Base-by-base conservation (phyloP, 2,329 filamentous ascomycete species). In the Hypomyces rosellus region DNA sequence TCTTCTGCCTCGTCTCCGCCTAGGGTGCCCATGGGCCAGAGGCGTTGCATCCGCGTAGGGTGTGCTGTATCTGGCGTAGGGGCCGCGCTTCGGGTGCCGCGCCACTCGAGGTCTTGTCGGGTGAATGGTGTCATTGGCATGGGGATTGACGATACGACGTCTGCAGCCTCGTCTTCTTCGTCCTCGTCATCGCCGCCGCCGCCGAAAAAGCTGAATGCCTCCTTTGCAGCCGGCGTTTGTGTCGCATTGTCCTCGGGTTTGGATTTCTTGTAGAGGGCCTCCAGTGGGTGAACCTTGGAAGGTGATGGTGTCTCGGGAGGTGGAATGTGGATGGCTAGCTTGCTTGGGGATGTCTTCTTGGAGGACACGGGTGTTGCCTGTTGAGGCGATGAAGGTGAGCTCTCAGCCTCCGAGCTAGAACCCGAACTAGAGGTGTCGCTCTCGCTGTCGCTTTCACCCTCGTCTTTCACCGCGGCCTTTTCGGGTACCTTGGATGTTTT, bases 51-150 rank as follows among this genome's bases (percentile, higher is more conserved):
- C 25, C 82, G 80, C 38, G 75, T 82, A 2, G 88, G 83, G 53
- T 90, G 83, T 2, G 89, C 89, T 0, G 93, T 97, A 63, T 99
- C 93, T 0, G 93, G 93, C 0, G 93, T 99, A 0, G 93, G 93
- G 2, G 93, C 93, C 5, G 90, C 90, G 64, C 90, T 96, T 50
- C 93, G 80, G n/a, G 88, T 64, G 46, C 80, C 81, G 54, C 90
- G 80, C 69, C 75, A 82, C 59, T 89, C 85, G 30, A 92, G 74
- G 57, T 97, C 92, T 57, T 84, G 80, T 55, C 84, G 82, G 1
- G 88, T 89, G 65, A 84, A 95, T 0, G 92, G 92, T 0, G 92
- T 96, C 68, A 89, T 82, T 12, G 90, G 91, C 4, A 73, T 63
- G 11, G 78, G 66, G 18, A 53, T 56, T 5, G 55, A 52, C 4